Evolutionary conservation across 176 grass and related monocot species (phyloP).

Genomic region (Calamus simplicifolius): DNA sequence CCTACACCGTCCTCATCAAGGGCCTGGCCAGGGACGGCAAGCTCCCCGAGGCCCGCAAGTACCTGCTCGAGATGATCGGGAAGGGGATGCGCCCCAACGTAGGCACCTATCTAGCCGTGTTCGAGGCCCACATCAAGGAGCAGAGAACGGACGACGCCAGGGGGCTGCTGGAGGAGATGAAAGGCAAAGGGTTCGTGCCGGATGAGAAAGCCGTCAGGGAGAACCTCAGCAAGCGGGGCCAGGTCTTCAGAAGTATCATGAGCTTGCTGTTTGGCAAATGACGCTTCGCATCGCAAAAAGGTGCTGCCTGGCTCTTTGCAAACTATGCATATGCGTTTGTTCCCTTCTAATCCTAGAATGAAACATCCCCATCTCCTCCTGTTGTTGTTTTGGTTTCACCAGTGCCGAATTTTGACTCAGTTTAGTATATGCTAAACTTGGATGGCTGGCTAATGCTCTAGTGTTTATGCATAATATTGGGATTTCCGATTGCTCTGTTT

Average conservation of each 20-base stretch:
- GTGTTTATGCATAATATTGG: no score
- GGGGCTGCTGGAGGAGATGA: constrained; percentile 55
- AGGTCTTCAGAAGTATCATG: constrained; percentile 49
- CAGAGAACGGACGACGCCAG: constrained; percentile 58
- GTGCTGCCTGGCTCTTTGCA: no score
- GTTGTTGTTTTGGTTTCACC: no score
- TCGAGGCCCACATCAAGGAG: constrained; percentile 51
- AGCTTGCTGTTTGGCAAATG: constrained; percentile 69
- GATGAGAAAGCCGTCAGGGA: constrained; percentile 55
- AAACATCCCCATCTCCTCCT: no score
- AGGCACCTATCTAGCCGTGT: constrained; percentile 43
- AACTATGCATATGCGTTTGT: no score
- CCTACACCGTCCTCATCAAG: constrained; percentile 44
- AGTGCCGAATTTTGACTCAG: no score
- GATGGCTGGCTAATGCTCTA: no score
- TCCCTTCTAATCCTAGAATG: no score
- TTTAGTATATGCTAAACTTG: no score
- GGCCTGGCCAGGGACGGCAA: constrained; percentile 47
- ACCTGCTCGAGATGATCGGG: constrained; percentile 62
- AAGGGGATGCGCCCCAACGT: constrained; percentile 63
- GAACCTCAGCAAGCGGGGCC: constrained; percentile 57
- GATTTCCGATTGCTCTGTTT: no score
- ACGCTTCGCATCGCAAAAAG: no score
- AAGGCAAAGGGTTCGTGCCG: constrained; percentile 48
- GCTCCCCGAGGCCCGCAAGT: constrained; percentile 43